Conservation (phyloP, 2,329 filamentous ascomycete species). For the Xylogone sp. region DNA sequence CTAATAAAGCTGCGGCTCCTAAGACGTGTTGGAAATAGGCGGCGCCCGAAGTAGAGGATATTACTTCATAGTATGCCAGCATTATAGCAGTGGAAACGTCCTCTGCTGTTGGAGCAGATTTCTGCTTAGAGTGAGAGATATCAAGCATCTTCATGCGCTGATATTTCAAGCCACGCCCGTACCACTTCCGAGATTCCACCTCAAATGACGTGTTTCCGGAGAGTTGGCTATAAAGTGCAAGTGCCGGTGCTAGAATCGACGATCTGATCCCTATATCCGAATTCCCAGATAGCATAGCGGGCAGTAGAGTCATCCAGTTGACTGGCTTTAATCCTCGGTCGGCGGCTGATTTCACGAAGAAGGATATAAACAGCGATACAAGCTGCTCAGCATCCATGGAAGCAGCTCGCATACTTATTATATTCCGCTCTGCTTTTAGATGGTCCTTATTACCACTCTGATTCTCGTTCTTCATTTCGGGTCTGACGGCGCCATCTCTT, state of each 20-base stretch:
- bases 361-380: background rate
- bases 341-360: background rate
- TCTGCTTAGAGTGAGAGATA: background rate
- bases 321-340: background rate
- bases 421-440: no score
- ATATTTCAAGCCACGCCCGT: background rate
- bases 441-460: background rate
- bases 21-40: conserved; percentile 2
- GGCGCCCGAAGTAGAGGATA: background rate
- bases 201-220: background rate
- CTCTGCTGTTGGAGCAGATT: background rate
- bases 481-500: background rate
- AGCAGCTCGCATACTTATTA: no score
- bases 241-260: background rate
- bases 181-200: background rate
- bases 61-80: conserved; percentile 3
- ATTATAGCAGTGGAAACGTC: conserved; percentile 3
- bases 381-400: background rate
- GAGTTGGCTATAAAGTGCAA: background rate
- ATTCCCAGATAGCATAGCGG: background rate
- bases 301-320: background rate
- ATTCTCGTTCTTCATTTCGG: background rate
- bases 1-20: background rate
- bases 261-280: background rate
- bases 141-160: background rate